phyloP scores from a whole-genome alignment of 257 asterid genomes.

The Fraxinus americana region DNA sequence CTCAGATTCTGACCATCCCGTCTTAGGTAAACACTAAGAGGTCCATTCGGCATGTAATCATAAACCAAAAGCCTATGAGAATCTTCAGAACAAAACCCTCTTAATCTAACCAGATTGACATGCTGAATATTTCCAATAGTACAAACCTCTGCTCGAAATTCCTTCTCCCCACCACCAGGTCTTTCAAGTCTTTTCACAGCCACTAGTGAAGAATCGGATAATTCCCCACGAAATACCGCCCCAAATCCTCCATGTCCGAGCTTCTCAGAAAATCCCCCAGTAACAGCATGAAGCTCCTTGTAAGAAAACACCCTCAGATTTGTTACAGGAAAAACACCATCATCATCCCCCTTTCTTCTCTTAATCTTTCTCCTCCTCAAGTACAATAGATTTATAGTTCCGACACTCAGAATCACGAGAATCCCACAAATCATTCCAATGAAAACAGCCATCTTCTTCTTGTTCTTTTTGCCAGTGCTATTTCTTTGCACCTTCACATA shows the following conservation, averaged over 20 bases:
- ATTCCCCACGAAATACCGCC: conserved; percentile 64
- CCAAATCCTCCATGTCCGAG: conserved; percentile 93
- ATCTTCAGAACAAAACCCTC: conserved; percentile 78
- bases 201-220: conserved; percentile 55
- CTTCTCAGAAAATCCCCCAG: conserved; percentile 77
- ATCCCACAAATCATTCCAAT: conserved; percentile 52
- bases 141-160: conserved; percentile 79
- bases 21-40: conserved; percentile 60
- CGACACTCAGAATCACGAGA: conserved; percentile 43
- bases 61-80: conserved; percentile 78
- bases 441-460: conserved; percentile 32
- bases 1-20: conserved; percentile 50
- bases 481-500: conserved; percentile 48
- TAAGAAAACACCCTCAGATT: conserved; percentile 66
- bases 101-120: conserved; percentile 69
- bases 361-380: conserved; percentile 42
- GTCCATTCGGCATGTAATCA: conserved; percentile 81
- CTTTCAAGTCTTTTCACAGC: conserved; percentile 85
- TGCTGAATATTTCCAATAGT: conserved; percentile 85
- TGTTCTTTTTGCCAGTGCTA: conserved; percentile 30
- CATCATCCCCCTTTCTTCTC: conserved; percentile 45
- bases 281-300: conserved; percentile 69
- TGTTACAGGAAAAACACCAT: conserved; percentile 49
- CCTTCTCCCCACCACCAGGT: conserved; percentile 79
- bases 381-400: conserved; percentile 39